phyloP scores from a whole-genome alignment of 1,139 yeast genomes.

The Yamadazyma friedrichii region DNA sequence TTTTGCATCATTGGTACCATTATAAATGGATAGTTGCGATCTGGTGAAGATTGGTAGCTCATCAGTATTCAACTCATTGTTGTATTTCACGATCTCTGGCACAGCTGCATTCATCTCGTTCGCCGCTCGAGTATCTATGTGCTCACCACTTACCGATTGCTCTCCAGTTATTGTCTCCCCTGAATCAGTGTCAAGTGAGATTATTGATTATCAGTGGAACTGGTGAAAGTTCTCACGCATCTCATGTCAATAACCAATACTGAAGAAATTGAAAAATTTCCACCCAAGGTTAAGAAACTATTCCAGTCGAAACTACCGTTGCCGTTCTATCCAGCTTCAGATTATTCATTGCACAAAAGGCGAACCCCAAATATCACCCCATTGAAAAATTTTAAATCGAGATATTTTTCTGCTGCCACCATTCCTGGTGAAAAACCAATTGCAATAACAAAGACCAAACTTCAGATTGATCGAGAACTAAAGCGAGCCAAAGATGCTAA shows the following conservation, averaged over 20 bases:
- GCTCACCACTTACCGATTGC: too few species aligned
- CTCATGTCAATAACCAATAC: not conserved
- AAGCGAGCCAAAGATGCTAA: conserved; percentile 22
- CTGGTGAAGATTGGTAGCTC: conserved; percentile 36
- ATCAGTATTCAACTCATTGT: conserved; percentile 21
- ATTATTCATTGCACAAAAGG: conserved; percentile 52
- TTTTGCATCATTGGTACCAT: conserved; percentile 32
- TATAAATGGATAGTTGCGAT: conserved; percentile 30
- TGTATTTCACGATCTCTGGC: conserved; percentile 22
- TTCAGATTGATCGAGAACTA: conserved; percentile 12
- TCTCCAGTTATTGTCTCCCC: too few species aligned
- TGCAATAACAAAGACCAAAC: conserved; percentile 8
- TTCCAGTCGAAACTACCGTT: conserved; percentile 75
- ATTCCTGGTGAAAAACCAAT: conserved; percentile 13
- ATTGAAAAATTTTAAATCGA: conserved; percentile 37
- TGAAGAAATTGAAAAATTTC: conserved; percentile 48
- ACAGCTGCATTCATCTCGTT: not conserved
- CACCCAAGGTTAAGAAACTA: conserved; percentile 60
- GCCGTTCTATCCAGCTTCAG: conserved; percentile 51
- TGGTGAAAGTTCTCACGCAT: not conserved
- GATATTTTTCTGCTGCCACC: conserved; percentile 22
- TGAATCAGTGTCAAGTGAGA: not conserved
- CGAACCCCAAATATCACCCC: conserved; percentile 54
- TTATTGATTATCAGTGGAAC: not conserved
- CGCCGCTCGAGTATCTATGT: too few species aligned